These are phyloP conservation scores for Sphagnurus paluster DNA, from an alignment of 1,284 basidiomycete species.

Conservation along the genomic window DNA sequence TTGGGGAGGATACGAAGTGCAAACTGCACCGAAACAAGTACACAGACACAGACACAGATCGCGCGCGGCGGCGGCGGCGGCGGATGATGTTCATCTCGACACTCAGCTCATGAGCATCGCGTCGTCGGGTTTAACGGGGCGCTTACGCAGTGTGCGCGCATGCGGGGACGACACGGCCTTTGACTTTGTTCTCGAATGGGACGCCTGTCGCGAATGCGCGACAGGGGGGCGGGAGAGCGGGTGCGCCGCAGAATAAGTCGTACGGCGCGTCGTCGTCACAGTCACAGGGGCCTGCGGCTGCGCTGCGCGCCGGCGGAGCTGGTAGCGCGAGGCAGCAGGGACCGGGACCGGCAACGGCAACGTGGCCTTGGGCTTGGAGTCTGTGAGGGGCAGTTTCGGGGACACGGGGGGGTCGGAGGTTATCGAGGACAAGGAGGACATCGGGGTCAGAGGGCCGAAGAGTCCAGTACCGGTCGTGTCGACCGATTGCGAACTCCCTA, in stretches of 20 bases:
- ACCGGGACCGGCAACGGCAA: constrained; percentile 8
- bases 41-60: not conserved
- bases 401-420: constrained; percentile 15
- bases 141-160: constrained; percentile 19
- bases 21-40: not conserved
- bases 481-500: constrained; percentile 26
- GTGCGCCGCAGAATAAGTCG: constrained; percentile 13
- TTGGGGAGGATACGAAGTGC: not conserved
- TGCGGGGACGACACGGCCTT: constrained; percentile 17
- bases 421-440: constrained; percentile 21
- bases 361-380: not conserved
- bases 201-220: constrained; percentile 20
- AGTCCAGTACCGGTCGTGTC: constrained; percentile 18
- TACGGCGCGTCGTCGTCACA: constrained; percentile 19
- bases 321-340: constrained; percentile 18
- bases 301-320: constrained; percentile 32
- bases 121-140: too few relatives aligned
- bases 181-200: constrained; percentile 22
- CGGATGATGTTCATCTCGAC: constrained; percentile 12
- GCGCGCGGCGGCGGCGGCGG: not conserved
- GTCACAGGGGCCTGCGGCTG: constrained; percentile 17
- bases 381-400: not conserved
- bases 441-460: constrained; percentile 17
- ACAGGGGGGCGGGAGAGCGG: constrained; percentile 12
- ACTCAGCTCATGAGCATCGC: constrained; percentile 3